These are phyloP conservation scores for Triangularia verruculosa DNA, from an alignment of 2,329 filamentous ascomycete genomes.

Conservation along the genomic window DNA sequence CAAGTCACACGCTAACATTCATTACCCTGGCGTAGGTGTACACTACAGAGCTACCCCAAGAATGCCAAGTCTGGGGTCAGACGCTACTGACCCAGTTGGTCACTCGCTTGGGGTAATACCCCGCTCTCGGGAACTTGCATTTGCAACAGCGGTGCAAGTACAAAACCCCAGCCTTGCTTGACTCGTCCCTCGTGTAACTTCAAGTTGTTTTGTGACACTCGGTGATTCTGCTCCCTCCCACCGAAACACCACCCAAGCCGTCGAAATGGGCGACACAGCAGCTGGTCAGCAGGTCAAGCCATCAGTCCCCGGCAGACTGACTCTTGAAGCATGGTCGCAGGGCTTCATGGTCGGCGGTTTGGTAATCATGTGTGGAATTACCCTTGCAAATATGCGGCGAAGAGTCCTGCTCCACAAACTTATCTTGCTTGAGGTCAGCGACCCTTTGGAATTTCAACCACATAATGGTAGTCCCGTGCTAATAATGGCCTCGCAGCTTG, in stretches of 20 bases:
- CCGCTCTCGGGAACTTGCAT: too few relatives aligned
- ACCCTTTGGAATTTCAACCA: background rate
- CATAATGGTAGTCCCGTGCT: background rate
- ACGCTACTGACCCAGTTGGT: too few relatives aligned
- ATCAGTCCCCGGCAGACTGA: constrained; percentile 2
- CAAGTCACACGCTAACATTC: too few relatives aligned
- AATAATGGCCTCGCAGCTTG: constrained; percentile 33
- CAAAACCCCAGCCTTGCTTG: constrained; percentile 2
- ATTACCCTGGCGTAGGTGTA: too few relatives aligned
- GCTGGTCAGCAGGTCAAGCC: constrained; percentile 4
- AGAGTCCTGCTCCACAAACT: constrained; percentile 48
- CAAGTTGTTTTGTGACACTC: background rate
- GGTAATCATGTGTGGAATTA: constrained; percentile 47
- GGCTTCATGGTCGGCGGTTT: constrained; percentile 48
- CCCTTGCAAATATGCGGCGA: constrained; percentile 47
- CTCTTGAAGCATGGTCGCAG: constrained; percentile 46
- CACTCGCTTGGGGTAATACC: too few relatives aligned
- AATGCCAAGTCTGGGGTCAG: too few relatives aligned
- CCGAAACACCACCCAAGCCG: background rate
- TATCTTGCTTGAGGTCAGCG: constrained; percentile 39
- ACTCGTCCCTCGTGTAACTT: background rate
- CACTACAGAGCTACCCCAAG: too few relatives aligned
- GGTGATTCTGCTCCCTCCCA: background rate
- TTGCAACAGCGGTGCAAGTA: constrained; percentile 27
- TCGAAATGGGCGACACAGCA: constrained; percentile 6